These are phyloP conservation scores for Coffea eugenioides DNA, from an alignment of 257 asterid species.

Conservation along the genomic window DNA sequence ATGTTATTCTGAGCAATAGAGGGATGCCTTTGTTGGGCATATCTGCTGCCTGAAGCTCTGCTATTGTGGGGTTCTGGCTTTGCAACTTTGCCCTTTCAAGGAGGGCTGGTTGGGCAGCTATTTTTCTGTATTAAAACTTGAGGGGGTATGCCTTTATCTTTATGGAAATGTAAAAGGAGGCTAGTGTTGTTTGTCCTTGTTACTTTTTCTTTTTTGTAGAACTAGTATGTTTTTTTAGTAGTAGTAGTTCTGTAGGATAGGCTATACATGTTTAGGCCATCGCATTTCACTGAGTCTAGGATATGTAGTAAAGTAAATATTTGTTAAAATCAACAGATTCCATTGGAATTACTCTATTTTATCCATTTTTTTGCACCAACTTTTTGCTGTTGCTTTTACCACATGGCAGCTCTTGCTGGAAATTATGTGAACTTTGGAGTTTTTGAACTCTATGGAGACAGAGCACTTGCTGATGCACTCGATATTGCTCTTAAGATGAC, in stretches of 20 bases:
- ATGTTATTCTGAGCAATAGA: background rate
- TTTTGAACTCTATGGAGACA: conserved; percentile 95
- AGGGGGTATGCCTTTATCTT: background rate
- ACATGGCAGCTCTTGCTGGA: conserved; percentile 79
- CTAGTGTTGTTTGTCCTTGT: background rate
- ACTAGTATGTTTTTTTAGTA: no score
- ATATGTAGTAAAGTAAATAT: background rate
- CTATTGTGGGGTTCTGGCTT: background rate
- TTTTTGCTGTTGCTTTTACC: conserved; percentile 18
- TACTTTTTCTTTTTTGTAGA: background rate
- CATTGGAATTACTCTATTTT: background rate
- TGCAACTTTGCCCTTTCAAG: background rate
- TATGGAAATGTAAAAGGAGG: background rate
- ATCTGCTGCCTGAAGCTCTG: background rate
- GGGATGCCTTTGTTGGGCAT: background rate
- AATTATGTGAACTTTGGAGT: conserved; percentile 97
- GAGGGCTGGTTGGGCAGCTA: background rate
- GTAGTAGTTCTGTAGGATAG: background rate
- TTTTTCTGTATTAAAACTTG: background rate
- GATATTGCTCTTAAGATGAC: conserved; percentile 87
- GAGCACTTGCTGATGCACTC: conserved; percentile 97
- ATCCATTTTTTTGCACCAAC: background rate
- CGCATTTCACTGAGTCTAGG: background rate
- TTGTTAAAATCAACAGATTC: background rate
- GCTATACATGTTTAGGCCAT: background rate